Evolutionary conservation across 2,329 filamentous ascomycete species (phyloP), one percentile per base, ranked within the genome.

Genomic region (Proliferodiscus dingleyae): DNA sequence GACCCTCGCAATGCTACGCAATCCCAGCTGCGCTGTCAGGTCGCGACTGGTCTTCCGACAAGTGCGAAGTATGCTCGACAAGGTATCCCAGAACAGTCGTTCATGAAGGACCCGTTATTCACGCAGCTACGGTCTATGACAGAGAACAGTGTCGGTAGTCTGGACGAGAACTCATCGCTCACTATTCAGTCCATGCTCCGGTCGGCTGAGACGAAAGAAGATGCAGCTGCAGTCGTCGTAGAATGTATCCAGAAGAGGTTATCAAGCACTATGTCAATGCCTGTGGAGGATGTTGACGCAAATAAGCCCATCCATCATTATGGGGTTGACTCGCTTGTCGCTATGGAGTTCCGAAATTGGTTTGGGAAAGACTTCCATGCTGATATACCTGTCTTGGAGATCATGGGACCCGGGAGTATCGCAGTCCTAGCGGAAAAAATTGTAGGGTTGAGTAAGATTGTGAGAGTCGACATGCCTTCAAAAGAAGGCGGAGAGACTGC

Each of bases 211-310:
- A 32, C 9, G 7, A 32, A 56, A 53, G 44, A 43, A 10, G 38
- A 55, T 36, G 45, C 52, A 37, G 7, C 47, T 40, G 23, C 54
- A 46, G 22, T 53, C 65, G 66, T 18, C 71, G 72, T 43, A 69
- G 73, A 8, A 7, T 55, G 55, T 7, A 41, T 55, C 15, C 62
- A 75, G 2, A 62, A 65, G 41, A 75, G 74, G 60, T 61, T 75
- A 2, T 66, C 71, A 0, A 62, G 65, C 1, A 66, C 74, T 5
- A 67, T 77, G 46, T 70, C 72, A 64, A 66, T 75, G 49, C 68
- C 69, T 22, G 46, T 62, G 1, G 68, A 72, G 30, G 72, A 75
- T 40, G 64, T 75, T 47, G 72, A 75, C 51, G 54, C 66, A 8
- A 60, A 65, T 37, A 68, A 64, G 4, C 46, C 51, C 1, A 53